Evolutionary conservation across 2,329 filamentous ascomycete genomes (phyloP), one percentile per base, ranked within the genome.

Genomic region (Orbilia ellipsospora): DNA sequence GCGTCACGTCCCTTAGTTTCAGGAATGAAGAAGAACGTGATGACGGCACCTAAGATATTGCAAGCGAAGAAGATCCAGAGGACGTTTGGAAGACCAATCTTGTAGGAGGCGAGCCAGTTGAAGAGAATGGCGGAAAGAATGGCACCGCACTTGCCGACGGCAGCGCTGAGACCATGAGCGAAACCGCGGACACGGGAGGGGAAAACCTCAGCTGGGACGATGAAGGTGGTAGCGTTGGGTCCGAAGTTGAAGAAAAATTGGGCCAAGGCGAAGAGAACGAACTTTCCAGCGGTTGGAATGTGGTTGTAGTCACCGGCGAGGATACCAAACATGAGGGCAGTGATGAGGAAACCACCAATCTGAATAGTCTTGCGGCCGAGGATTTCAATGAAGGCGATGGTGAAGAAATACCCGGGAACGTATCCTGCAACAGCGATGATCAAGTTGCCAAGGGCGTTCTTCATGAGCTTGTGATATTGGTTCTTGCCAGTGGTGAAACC

Each of bases 341-440:
- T 28, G 18, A 67, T 56, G 28, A 57, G 50, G 16, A 61, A 56
- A 56, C 70, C 80, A 52, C 86, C 80, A 1, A 91, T 70, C 83
- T 92, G 92, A 69, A 94, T 92, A 0, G 90, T 88, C 84, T 92
- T 93, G 80, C 92, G 90, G 20, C 80, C 80, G 26, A 80, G 44
- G 12, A 70, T 78, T 51, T 80, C 80, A 56, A 80, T 78, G 51
- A 80, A 79, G 16, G 45, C 74, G 40, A 81, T 79, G 10, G 80
- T 80, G 40, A 80, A 60, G 57, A 79, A 80, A 62, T 81, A 81
- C 23, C 80, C 80, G 0, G 80, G 80, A 6, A 80, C 78, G 45
- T 80, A 78, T 13, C 80, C 80, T 5, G 80, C 80, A 26, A 78
- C 66, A 18, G 79, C 78, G 15, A 82, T 79, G 61, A 82, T 82